Conservation (phyloP, 148 eudicot genomes). For the Nepenthes gracilis region DNA sequence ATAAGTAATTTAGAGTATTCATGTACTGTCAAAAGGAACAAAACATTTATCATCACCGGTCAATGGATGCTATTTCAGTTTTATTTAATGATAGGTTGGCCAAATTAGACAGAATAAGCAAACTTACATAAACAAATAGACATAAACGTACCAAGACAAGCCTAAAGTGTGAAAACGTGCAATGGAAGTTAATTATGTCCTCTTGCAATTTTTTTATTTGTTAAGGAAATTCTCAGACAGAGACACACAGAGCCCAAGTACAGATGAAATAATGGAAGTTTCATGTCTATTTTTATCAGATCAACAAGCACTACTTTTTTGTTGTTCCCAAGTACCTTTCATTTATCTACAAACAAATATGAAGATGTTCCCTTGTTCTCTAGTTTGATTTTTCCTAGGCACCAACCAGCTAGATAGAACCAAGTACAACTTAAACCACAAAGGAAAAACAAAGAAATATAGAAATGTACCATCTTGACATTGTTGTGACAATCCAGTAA, state of each 20-base stretch:
- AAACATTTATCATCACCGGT: conserved; percentile 1
- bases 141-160: neutral
- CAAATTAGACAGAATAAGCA: neutral
- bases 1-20: conserved; percentile 75
- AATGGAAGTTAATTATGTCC: neutral
- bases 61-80: neutral
- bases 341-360: too few species aligned
- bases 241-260: too few species aligned
- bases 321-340: too few species aligned
- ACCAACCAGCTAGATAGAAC: neutral
- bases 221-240: too few species aligned
- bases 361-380: too few species aligned
- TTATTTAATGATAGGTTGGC: neutral
- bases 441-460: neutral
- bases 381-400: too few species aligned
- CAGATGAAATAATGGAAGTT: too few species aligned
- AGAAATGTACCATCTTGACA: conserved; percentile 75
- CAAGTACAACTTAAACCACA: conserved; percentile 2
- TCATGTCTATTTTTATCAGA: too few species aligned
- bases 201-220: too few species aligned
- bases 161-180: neutral
- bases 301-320: too few species aligned
- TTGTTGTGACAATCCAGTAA: conserved; percentile 97
- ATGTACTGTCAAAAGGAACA: conserved; percentile 64
- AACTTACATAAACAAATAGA: neutral